Evolutionary conservation across 2,329 filamentous ascomycete species (phyloP), one percentile per base, ranked within the genome.

Genomic region (Colletotrichum acutatum): DNA sequence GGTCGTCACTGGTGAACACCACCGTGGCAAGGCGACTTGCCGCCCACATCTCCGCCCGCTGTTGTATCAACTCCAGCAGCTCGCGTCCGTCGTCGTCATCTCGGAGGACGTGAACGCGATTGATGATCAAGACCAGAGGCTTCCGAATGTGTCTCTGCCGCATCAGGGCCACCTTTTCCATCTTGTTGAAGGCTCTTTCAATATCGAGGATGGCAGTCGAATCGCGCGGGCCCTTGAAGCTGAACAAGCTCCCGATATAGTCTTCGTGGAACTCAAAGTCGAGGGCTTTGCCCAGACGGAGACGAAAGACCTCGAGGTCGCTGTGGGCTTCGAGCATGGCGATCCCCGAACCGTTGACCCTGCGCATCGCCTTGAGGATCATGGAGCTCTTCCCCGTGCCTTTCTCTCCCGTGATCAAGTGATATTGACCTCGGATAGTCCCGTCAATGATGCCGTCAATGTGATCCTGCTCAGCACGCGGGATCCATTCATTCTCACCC

Each of bases 341-440:
- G 61, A 91, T 88, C n/a, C 90, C 89, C 68, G 91, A 88, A 19
- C 91, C 91, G 74, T 92, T 86, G 67, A 90, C 87, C 78, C 92
- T 92, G 56, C 87, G 86, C 91, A 94, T 93, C 19, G 90, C 90
- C 77, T 93, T 90, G 42, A 93, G 87, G 9, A 94, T 82, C 92
- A 93, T 93, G 26, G 90, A 92, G 1, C 90, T 91, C 83, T 94
- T 94, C 2, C 92, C 92, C 0, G 91, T 93, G 1, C 92, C 92
- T 78, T 93, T 93, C 78, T 93, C 91, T 63, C 91, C 91, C 5
- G 93, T 87, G 4, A 94, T 83, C 3, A 94, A 84, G 80, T 92
- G 91, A 77, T 94, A 94, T 75, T 91, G 90, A 32, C 92, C 92
- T 65, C 84, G 83, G 8, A 83, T 80, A 30, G 86, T 82, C 6